Percentiles rank a stretch among this genome's conserved stretches.
Evolutionary conservation across 2,329 filamentous ascomycete species (phyloP).

Genomic region (Davidsoniella eucalypti): DNA sequence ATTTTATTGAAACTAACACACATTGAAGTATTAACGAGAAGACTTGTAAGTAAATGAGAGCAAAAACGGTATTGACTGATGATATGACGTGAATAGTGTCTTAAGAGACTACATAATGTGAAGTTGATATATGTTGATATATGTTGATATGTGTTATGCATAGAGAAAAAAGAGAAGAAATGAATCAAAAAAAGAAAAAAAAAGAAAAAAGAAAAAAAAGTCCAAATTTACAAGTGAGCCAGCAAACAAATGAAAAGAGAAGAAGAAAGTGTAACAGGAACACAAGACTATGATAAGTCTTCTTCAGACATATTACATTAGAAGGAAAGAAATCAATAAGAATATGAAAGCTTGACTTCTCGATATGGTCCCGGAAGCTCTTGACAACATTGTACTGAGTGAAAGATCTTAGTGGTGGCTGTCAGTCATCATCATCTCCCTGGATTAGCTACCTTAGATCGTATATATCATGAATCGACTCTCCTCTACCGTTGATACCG

Average conservation of each 20-base stretch:
- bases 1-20: no score
- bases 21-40: background rate
- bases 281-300: background rate
- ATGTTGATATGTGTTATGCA: background rate
- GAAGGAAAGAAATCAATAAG: no score
- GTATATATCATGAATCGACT: no score
- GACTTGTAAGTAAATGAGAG: background rate
- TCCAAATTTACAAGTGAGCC: no score
- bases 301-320: background rate
- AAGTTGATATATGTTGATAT: background rate
- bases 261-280: background rate
- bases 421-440: background rate
- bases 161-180: background rate
- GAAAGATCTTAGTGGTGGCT: no score
- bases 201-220: background rate
- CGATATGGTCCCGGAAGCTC: no score
- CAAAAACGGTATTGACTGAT: background rate
- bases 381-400: no score
- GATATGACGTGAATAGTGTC: no score
- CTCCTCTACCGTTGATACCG: constrained; percentile 1
- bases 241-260: background rate
- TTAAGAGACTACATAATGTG: no score
- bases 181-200: background rate
- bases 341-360: no score
- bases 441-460: background rate